phyloP scores from a whole-genome alignment of 2,329 filamentous ascomycete species.

The Alternaria tenuissima region DNA sequence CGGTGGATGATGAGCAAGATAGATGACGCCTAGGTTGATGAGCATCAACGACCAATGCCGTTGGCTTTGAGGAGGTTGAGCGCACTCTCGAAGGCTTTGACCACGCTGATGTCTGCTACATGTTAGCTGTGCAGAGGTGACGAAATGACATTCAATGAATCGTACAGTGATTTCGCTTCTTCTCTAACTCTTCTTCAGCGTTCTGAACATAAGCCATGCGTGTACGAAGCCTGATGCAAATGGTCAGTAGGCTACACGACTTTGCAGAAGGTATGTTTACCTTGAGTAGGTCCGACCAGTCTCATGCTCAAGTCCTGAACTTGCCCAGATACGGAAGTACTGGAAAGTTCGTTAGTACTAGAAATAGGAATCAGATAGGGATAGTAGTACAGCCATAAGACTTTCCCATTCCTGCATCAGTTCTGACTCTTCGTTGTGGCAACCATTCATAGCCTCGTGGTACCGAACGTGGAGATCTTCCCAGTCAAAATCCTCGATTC shows the following conservation, averaged over 20 bases:
- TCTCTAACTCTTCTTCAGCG: conserved; percentile 73
- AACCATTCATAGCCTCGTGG: conserved; percentile 68
- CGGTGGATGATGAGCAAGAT: conserved; percentile 25
- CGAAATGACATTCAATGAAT: neutral
- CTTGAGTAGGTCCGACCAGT: conserved; percentile 80
- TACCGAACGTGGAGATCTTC: conserved; percentile 76
- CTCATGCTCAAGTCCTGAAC: conserved; percentile 75
- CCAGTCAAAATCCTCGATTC: conserved; percentile 74
- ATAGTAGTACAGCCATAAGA: conserved; percentile 45
- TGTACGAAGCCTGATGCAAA: conserved; percentile 71
- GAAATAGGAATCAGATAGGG: neutral
- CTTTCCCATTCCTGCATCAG: conserved; percentile 72
- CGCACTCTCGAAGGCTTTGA: conserved; percentile 60
- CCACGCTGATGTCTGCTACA: conserved; percentile 54
- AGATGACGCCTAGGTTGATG: conserved; percentile 33
- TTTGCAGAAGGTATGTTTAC: conserved; percentile 50
- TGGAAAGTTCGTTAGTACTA: conserved; percentile 50
- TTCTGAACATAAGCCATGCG: conserved; percentile 78
- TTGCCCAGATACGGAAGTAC: conserved; percentile 84
- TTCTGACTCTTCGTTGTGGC: conserved; percentile 69
- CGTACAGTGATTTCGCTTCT: conserved; percentile 84
- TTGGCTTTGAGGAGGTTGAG: conserved; percentile 53
- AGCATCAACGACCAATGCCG: conserved; percentile 38
- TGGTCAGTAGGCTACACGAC: neutral
- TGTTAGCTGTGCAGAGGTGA: neutral